Evolutionary conservation across 495 filamentous ascomycete species (phyloP).

Genomic region (Talaromyces thailandensis): DNA sequence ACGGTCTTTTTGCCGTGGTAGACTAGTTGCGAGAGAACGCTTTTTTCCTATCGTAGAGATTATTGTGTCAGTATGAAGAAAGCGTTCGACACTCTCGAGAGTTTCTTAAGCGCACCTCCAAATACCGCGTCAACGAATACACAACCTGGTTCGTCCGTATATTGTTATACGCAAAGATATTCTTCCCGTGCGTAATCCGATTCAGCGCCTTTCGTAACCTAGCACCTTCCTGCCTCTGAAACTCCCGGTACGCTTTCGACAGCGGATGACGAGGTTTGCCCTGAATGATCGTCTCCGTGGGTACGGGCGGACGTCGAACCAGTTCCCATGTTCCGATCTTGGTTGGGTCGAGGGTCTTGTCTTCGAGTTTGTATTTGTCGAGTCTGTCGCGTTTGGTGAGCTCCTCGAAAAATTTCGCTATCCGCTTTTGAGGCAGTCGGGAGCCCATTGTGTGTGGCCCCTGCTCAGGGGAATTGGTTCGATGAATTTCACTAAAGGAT

Average conservation of each 20-base stretch:
- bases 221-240: conserved; percentile 26
- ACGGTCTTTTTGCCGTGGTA: conserved; percentile 88
- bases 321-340: conserved; percentile 33
- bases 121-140: conserved; percentile 60
- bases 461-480: background rate
- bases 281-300: conserved; percentile 29
- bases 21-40: conserved; percentile 63
- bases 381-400: background rate
- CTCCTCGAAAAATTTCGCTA: conserved; percentile 19
- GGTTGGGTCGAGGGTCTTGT: conserved; percentile 37
- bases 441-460: conserved; percentile 34
- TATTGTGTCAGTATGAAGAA: background rate
- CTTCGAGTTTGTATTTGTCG: background rate
- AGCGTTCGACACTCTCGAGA: background rate
- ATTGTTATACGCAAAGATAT: conserved; percentile 80
- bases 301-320: conserved; percentile 31
- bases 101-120: conserved; percentile 50
- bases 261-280: conserved; percentile 24
- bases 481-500: background rate
- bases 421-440: conserved; percentile 10
- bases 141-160: conserved; percentile 72
- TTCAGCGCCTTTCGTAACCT: conserved; percentile 40
- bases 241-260: conserved; percentile 35
- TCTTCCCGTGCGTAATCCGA: conserved; percentile 46
- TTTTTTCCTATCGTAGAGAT: conserved; percentile 44